A percentile compares a stretch with the other conserved stretches of the same genome.
Evolutionary conservation across 257 asterid species (phyloP).

Genomic region (Gentiana dahurica): DNA sequence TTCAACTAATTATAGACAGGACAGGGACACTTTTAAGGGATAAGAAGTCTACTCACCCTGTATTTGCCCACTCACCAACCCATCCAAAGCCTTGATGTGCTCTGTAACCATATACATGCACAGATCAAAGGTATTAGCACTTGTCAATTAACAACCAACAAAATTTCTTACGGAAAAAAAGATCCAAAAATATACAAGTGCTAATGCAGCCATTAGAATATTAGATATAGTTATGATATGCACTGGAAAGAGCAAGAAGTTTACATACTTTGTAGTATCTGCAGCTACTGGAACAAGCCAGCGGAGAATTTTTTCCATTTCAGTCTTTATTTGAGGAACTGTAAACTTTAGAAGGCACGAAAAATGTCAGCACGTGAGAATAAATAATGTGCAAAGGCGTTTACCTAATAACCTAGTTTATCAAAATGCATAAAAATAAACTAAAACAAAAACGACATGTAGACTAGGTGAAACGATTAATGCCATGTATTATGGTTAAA

Average conservation of each 20-base stretch:
- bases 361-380: neutral
- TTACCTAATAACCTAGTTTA: neutral
- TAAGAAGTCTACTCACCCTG: constrained; percentile 49
- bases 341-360: constrained; percentile 48
- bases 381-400: neutral
- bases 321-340: constrained; percentile 71
- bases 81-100: constrained; percentile 99
- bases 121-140: neutral
- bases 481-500: neutral
- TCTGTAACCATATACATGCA: constrained; percentile 30
- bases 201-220: neutral
- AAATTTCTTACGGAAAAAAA: no score
- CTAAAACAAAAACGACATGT: neutral
- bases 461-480: neutral
- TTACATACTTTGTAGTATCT: constrained; percentile 74
- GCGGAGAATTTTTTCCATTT: constrained; percentile 86
- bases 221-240: neutral
- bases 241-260: neutral
- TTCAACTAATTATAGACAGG: neutral
- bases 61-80: constrained; percentile 99
- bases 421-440: neutral
- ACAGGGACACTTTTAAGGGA: no score
- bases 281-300: constrained; percentile 96
- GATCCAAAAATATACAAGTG: neutral
- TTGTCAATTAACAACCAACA: no score